Base-by-base conservation (phyloP, 345 rosid genomes). In the Erucastrum elatum region DNA sequence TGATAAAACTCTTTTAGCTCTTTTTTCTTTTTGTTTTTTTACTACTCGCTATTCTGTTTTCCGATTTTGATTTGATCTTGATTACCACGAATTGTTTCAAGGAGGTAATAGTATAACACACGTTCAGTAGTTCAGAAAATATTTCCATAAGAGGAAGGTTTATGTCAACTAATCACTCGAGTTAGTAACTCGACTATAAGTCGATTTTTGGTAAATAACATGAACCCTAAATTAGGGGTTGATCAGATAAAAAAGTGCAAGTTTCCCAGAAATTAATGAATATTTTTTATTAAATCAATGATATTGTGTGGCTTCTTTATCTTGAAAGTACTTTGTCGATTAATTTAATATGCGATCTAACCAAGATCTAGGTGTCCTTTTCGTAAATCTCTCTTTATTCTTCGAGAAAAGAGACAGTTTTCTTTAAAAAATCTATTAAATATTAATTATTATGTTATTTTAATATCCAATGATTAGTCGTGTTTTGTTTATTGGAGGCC, bases 291-390 rank as follows among this genome's bases (percentile, higher is more conserved):
- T 49, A 34, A 39, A 61, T 15, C 64, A 76, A 8, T 13, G 5
- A 4, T 77, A 49, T 72, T 10, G 9, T 31, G 66, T 71, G 81
- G 44, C 15, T 71, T 17, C 71, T 77, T 21, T 64, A 65, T 77
- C 64, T 71, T 53, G 55, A 53, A 56, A 78, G 76, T 68, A 77
- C 66, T 77, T 77, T 60, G 27, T 66, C 27, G 73, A 55, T 71
- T 41, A 78, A 78, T 78, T 72, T 58, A 72, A 79, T 72, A 79
- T 73, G 78, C 55, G 74, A 73, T 66, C 60, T 55, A 68, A 39
- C 60, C 68, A 74, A 80, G 82, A 79, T 68, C 70, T 61, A 67
- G 56, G 82, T 79, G 74, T 79, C 74, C 65, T 73, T 79, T 73
- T 73, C 81, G 37, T 58, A 55, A 71, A 78, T 65, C 72, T 78